phyloP scores from a whole-genome alignment of 2,329 filamentous ascomycete genomes.

The Calonectria fujianensis region DNA sequence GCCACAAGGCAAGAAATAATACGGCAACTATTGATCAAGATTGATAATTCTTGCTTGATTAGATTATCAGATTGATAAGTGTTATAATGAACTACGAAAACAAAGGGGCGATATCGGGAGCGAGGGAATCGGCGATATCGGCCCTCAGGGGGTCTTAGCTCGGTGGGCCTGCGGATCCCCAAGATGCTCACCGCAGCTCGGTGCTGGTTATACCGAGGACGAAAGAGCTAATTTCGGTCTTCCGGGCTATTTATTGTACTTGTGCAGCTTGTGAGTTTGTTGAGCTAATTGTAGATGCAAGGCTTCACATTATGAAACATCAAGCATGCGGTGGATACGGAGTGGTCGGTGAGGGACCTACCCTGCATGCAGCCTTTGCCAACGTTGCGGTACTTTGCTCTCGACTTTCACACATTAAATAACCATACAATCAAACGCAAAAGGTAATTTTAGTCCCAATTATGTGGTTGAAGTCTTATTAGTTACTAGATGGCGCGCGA shows the following conservation, averaged over 20 bases:
- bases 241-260: background rate
- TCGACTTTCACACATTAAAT: background rate
- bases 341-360: background rate
- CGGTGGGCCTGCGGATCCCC: background rate
- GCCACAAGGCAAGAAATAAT: background rate
- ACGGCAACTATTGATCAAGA: background rate
- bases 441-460: background rate
- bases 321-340: background rate
- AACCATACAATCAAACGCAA: background rate
- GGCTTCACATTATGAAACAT: background rate
- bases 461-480: background rate
- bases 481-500: no score
- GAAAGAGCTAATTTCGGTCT: background rate
- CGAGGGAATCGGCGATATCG: background rate
- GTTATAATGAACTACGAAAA: background rate
- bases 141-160: background rate
- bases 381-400: background rate
- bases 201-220: background rate
- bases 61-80: background rate
- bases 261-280: background rate
- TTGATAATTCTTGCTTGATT: background rate
- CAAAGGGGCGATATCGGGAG: slow-evolving; percentile 12
- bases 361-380: background rate
- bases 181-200: background rate
- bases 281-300: background rate